Evolutionary conservation across 371 early-diverging fungal species (phyloP).

Genomic region (Zopfochytrium polystomum): DNA sequence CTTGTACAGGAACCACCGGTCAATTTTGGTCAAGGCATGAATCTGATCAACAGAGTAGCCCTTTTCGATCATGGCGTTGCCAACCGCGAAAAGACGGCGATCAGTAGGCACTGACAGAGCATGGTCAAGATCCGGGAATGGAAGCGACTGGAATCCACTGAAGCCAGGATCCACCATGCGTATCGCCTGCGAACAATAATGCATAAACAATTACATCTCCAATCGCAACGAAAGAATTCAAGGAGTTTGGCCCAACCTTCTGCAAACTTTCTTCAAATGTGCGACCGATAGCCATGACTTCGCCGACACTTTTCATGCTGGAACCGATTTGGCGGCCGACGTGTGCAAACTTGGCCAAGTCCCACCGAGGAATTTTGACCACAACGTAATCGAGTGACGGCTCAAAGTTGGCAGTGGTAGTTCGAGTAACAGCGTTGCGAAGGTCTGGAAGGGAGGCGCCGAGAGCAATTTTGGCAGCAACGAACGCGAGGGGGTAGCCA

Average conservation of each 20-base stretch:
- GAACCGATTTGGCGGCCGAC: conserved; percentile 78
- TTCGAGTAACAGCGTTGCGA: conserved; percentile 84
- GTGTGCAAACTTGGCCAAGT: conserved; percentile 85
- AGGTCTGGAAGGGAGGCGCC: conserved; percentile 80
- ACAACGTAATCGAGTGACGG: conserved; percentile 92
- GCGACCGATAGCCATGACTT: conserved; percentile 95
- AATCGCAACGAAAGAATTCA: not conserved
- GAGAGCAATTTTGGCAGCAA: conserved; percentile 91
- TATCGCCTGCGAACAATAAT: conserved; percentile 31
- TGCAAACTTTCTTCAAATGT: conserved; percentile 93
- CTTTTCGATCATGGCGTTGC: conserved; percentile 80
- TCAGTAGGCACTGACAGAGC: conserved; percentile 79
- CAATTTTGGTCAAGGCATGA: conserved; percentile 86
- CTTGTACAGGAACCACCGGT: conserved; percentile 93
- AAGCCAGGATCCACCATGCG: conserved; percentile 49
- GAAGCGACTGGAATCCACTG: conserved; percentile 45
- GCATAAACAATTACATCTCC: not conserved
- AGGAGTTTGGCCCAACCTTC: conserved; percentile 46
- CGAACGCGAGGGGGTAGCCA: too few species aligned
- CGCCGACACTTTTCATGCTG: conserved; percentile 93
- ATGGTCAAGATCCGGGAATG: conserved; percentile 63
- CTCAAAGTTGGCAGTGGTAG: conserved; percentile 92
- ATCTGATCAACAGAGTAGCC: conserved; percentile 79
- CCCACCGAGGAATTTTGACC: conserved; percentile 95
- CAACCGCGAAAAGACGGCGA: conserved; percentile 85